Evolutionary conservation across 2,329 filamentous ascomycete species (phyloP), one percentile per base, ranked within the genome.

Genomic region (Alternaria atra): DNA sequence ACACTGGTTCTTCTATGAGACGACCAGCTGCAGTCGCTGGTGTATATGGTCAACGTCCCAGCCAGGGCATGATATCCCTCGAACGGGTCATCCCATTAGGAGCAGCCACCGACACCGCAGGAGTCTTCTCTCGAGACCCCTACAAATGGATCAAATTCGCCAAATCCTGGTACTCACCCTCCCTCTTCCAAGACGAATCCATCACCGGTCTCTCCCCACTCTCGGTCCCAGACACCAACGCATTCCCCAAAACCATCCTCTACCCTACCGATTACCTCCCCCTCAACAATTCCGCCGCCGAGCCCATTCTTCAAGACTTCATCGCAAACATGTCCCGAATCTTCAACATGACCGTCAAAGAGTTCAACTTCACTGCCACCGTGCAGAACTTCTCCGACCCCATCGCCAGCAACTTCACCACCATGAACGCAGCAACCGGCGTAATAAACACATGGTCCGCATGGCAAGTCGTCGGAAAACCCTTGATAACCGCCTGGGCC

Each of bases 1-100:
- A 83, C 57, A 85, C 82, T 2, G 83, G 81, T 4, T 80, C 80
- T 5, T 81, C 78, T 5, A 83, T 85, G 55, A 78, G 83, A n/a
- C 77, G 81, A 1, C 84, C 84, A 0, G 80, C 82, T 2, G 75
- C 73, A 0, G 72, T 77, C 1, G 76, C 81, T 23, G 84, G 83
- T 1, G 60, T 82, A 0, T 84, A 82, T 35, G 84, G 69, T 15
- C 70, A 69, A 51, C 71, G 71, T 17, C 71, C 70, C 2, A 70
- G 68, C 25, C 71, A 72, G 47, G 69, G 72, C 12, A 42, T 71
- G n/a, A 70, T 74, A 25, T 68, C 66, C 5, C 61, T 72, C 15
- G 67, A 74, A 25, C 48, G 68, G 9, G 71, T 73, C 1, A 35
- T 74, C 1, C 71, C 70, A 0, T 58, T 72, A 6, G 70, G 71